Percentiles rank a stretch among this genome's conserved stretches.
phyloP scores from a whole-genome alignment of 2,329 filamentous ascomycete genomes.

The Nemania abortiva region DNA sequence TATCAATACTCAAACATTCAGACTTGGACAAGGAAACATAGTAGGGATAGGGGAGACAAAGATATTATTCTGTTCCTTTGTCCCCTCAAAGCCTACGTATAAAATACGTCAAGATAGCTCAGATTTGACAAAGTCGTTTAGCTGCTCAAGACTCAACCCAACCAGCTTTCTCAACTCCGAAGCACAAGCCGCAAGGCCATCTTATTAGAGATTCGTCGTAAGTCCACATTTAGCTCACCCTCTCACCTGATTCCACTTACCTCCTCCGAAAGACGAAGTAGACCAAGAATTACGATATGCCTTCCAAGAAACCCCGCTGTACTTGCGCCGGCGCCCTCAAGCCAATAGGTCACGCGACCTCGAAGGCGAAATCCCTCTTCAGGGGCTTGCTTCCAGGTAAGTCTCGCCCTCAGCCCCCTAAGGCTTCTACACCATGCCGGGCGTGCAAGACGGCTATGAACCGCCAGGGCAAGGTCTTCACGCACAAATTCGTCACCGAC shows the following conservation, averaged over 20 bases:
- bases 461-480: not conserved
- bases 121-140: not conserved
- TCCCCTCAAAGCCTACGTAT: too few species aligned
- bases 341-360: not conserved
- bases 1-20: too few species aligned
- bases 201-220: not conserved
- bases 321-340: not conserved
- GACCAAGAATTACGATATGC: not conserved
- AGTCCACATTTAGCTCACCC: not conserved
- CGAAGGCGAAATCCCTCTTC: not conserved
- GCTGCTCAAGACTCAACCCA: not conserved
- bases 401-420: not conserved
- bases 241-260: not conserved
- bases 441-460: not conserved
- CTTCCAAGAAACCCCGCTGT: not conserved
- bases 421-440: not conserved
- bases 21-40: too few species aligned
- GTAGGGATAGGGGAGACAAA: too few species aligned
- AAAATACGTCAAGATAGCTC: not conserved
- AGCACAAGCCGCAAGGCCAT: not conserved
- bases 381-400: not conserved
- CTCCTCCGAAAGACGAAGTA: not conserved
- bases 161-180: not conserved
- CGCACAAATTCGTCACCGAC: not conserved
- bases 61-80: too few species aligned